These are phyloP conservation scores for Paraconiothyrium brasiliense DNA, from an alignment of 2,329 filamentous ascomycete species.

Conservation along the genomic window DNA sequence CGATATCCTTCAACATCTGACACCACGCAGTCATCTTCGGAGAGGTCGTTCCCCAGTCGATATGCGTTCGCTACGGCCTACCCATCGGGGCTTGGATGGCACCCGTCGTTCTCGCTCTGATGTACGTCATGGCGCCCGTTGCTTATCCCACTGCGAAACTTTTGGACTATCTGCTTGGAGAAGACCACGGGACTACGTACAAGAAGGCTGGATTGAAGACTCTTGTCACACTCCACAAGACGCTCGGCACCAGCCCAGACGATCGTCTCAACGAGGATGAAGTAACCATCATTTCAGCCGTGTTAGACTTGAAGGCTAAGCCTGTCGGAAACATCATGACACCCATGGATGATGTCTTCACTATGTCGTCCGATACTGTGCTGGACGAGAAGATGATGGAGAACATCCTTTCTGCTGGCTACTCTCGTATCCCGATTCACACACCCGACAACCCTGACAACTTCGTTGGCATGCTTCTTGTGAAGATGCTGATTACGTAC, in stretches of 20 bases:
- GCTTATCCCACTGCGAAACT: constrained; percentile 97
- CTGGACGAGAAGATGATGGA: constrained; percentile 96
- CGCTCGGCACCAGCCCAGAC: constrained; percentile 79
- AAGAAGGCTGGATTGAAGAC: constrained; percentile 98
- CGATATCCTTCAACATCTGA: constrained; percentile 15
- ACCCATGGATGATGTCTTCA: constrained; percentile 96
- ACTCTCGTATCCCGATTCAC: constrained; percentile 95
- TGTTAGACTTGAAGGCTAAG: constrained; percentile 96
- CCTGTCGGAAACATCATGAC: constrained; percentile 97
- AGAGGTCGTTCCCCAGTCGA: constrained; percentile 93
- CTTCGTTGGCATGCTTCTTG: constrained; percentile 96
- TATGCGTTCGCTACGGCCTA: constrained; percentile 95
- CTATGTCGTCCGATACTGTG: constrained; percentile 93
- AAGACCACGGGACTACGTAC: constrained; percentile 96
- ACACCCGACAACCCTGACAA: constrained; percentile 83
- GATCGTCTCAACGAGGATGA: constrained; percentile 96
- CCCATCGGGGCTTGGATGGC: constrained; percentile 95
- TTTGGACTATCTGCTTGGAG: constrained; percentile 89
- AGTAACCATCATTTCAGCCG: constrained; percentile 97
- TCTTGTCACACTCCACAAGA: constrained; percentile 92
- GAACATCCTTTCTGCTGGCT: constrained; percentile 88
- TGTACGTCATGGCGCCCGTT: constrained; percentile 90
- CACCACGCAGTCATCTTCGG: constrained; percentile 85
- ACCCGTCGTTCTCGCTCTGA: constrained; percentile 83
- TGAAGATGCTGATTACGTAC: constrained; percentile 99